phyloP scores from a whole-genome alignment of 2,329 filamentous ascomycete genomes.

The Talaromyces sp. region DNA sequence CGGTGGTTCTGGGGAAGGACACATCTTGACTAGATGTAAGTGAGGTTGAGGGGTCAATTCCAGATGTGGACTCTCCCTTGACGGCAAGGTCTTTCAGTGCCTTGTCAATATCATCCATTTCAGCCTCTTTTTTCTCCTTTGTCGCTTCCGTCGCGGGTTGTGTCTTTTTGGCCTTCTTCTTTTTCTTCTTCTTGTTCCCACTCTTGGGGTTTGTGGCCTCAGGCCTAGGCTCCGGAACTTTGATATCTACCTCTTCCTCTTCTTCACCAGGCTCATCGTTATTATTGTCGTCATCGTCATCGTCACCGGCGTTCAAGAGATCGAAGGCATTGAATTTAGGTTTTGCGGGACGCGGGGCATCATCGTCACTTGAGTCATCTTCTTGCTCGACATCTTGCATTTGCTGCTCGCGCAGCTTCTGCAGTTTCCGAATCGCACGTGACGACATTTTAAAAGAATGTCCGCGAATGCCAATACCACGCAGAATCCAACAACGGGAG shows the following conservation, averaged over 20 bases:
- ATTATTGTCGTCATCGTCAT: conserved; percentile 40
- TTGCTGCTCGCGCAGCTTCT: conserved; percentile 63
- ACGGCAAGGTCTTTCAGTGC: conserved; percentile 63
- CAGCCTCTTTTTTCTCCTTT: conserved; percentile 25
- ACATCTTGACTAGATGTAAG: conserved; percentile 41
- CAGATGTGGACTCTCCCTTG: conserved; percentile 31
- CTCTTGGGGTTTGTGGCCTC: conserved; percentile 36
- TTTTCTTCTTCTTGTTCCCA: conserved; percentile 65
- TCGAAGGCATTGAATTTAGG: conserved; percentile 58
- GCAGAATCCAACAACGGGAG: not conserved
- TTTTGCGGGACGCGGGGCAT: conserved; percentile 37
- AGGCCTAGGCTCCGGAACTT: conserved; percentile 22
- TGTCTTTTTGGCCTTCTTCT: conserved; percentile 52
- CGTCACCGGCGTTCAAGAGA: conserved; percentile 51
- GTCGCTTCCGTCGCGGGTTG: conserved; percentile 24
- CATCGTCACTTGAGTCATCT: conserved; percentile 46
- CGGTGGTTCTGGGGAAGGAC: conserved; percentile 44
- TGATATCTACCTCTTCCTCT: conserved; percentile 30
- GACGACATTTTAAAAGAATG: conserved; percentile 58
- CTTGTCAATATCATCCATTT: conserved; percentile 67
- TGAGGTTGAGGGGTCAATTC: conserved; percentile 25
- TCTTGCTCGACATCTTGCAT: conserved; percentile 49
- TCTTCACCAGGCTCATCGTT: conserved; percentile 13
- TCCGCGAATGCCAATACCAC: not conserved
- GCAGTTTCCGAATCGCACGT: conserved; percentile 65